Percentiles rank a stretch among this genome's conserved stretches.
Evolutionary conservation across 2,329 filamentous ascomycete genomes (phyloP).

Genomic region (Pyricularia pennisetigena): DNA sequence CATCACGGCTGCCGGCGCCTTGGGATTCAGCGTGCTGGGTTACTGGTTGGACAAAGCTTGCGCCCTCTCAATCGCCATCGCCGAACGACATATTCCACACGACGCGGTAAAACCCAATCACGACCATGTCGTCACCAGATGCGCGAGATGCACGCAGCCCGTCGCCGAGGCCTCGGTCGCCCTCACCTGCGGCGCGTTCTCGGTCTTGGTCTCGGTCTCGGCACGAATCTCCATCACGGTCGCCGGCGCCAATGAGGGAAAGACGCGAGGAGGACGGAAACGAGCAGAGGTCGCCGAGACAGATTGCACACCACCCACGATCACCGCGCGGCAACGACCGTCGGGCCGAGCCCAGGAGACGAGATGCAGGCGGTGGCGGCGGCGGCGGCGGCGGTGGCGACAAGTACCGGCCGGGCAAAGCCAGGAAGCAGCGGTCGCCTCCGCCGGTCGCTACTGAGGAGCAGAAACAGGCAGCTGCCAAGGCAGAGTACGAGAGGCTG

Average conservation of each 20-base stretch:
- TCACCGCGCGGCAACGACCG: background rate
- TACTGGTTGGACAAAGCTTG: background rate
- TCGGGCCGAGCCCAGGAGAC: slow-evolving; percentile 11
- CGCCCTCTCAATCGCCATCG: background rate
- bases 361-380: background rate
- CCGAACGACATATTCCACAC: background rate
- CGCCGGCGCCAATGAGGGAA: background rate
- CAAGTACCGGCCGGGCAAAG: slow-evolving; percentile 29
- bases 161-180: slow-evolving; percentile 3
- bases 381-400: slow-evolving; percentile 22
- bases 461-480: slow-evolving; percentile 78
- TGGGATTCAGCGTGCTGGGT: background rate
- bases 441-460: slow-evolving; percentile 52
- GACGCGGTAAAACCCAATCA: background rate
- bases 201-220: background rate
- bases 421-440: slow-evolving; percentile 18
- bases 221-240: slow-evolving; percentile 8
- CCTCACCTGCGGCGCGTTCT: background rate
- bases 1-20: background rate
- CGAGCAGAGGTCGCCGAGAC: slow-evolving; percentile 1
- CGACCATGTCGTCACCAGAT: background rate
- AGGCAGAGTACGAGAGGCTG: slow-evolving; percentile 89
- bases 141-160: slow-evolving; percentile 1
- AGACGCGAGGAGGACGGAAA: slow-evolving; percentile 9
- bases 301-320: background rate